Evolutionary conservation across 2,329 filamentous ascomycete species (phyloP).

Genomic region (Byssoonygena ceratinophila): DNA sequence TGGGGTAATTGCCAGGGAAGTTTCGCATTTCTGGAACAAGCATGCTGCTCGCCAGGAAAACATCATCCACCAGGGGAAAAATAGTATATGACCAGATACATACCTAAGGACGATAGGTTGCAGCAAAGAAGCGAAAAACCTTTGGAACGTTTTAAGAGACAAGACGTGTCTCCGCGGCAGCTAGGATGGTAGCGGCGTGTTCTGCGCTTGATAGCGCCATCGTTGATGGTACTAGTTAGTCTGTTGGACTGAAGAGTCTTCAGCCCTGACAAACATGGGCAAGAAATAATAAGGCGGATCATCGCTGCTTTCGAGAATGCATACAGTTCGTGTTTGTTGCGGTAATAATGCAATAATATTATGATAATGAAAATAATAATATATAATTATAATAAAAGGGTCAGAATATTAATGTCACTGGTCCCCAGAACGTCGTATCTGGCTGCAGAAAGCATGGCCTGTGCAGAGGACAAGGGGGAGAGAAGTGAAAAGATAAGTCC

Average conservation of each 20-base stretch:
- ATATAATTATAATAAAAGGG: neutral
- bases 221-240: neutral
- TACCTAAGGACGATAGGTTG: neutral
- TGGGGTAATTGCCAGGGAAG: slow-evolving; percentile 1
- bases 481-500: neutral
- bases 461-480: slow-evolving; percentile 10
- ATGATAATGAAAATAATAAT: slow-evolving; percentile 2
- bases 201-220: neutral
- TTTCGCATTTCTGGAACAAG: slow-evolving; percentile 11
- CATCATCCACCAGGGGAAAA: neutral
- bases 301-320: slow-evolving; percentile 10
- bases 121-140: neutral
- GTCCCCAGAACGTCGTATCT: slow-evolving; percentile 13
- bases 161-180: neutral
- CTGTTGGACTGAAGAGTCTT: neutral
- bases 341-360: neutral
- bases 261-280: neutral
- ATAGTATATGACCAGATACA: neutral
- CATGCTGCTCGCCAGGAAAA: slow-evolving; percentile 8
- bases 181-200: neutral
- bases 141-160: neutral
- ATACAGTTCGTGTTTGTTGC: slow-evolving; percentile 10
- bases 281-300: neutral
- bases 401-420: slow-evolving; percentile 9
- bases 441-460: slow-evolving; percentile 14